These are phyloP conservation scores for Candida palmyrensis DNA, from an alignment of 805 yeast genomes.

Conservation along the genomic window DNA sequence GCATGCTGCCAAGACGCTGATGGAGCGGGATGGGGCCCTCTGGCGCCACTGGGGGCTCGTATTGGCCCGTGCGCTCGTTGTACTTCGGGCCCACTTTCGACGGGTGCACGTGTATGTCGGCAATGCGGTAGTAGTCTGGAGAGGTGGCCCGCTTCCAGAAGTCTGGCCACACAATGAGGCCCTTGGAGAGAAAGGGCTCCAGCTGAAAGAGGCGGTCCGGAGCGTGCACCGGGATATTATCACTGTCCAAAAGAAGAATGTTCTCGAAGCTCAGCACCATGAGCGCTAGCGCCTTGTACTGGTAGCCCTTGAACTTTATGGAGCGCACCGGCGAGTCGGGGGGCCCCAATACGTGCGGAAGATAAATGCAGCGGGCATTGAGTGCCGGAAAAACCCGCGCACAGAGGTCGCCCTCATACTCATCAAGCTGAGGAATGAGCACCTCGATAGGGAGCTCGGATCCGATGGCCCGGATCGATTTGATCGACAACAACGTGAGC, in stretches of 20 bases:
- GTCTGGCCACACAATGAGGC: slow-evolving; percentile 78
- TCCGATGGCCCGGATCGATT: slow-evolving; percentile 60
- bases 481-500: slow-evolving; percentile 60
- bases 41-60: too few species aligned
- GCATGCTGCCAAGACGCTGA: slow-evolving; percentile 25
- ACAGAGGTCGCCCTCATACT: slow-evolving; percentile 63
- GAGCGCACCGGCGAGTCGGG: slow-evolving; percentile 16
- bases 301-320: slow-evolving; percentile 40
- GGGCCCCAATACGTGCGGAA: slow-evolving; percentile 25
- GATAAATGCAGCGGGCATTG: slow-evolving; percentile 34
- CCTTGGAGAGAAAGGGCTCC: slow-evolving; percentile 49
- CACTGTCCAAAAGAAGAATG: slow-evolving; percentile 69
- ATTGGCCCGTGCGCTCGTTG: slow-evolving; percentile 22
- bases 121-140: slow-evolving; percentile 66
- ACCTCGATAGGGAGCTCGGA: slow-evolving; percentile 77
- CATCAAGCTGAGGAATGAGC: slow-evolving; percentile 63
- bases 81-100: slow-evolving; percentile 26
- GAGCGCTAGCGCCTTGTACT: slow-evolving; percentile 38
- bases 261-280: slow-evolving; percentile 55
- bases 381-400: slow-evolving; percentile 32
- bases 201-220: slow-evolving; percentile 56
- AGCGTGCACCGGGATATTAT: slow-evolving; percentile 62
- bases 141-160: slow-evolving; percentile 83
- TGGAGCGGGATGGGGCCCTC: slow-evolving; percentile 19
- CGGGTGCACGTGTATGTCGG: slow-evolving; percentile 40